phyloP scores from a whole-genome alignment of 371 early-diverging fungal genomes.

The Mucor lusitanicus region DNA sequence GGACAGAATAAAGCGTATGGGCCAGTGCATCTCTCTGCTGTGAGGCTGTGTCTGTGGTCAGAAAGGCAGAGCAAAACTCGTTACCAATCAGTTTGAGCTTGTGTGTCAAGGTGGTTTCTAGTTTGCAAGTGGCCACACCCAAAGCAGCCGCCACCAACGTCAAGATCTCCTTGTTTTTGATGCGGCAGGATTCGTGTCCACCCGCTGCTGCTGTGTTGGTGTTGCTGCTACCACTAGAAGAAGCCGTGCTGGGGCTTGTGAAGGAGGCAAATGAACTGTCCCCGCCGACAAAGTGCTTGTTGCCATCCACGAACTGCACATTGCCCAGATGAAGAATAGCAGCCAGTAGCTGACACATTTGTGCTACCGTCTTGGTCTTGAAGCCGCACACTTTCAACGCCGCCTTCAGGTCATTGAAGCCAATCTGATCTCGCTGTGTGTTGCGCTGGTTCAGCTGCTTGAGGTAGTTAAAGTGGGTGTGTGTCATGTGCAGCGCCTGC shows the following conservation, averaged over 20 bases:
- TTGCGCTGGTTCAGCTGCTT: slow-evolving; percentile 33
- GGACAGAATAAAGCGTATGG: slow-evolving; percentile 70
- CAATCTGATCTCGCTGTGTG: slow-evolving; percentile 33
- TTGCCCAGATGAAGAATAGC: slow-evolving; percentile 81
- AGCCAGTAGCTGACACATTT: slow-evolving; percentile 69
- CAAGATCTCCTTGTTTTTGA: slow-evolving; percentile 71
- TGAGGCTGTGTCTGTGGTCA: slow-evolving; percentile 68
- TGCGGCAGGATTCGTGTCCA: slow-evolving; percentile 44
- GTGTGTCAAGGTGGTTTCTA: slow-evolving; percentile 70
- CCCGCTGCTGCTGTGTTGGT: slow-evolving; percentile 26
- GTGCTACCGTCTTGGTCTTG: slow-evolving; percentile 66
- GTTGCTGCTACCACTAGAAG: not conserved
- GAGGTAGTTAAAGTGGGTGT: slow-evolving; percentile 59
- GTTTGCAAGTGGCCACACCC: slow-evolving; percentile 61
- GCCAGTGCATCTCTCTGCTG: slow-evolving; percentile 74
- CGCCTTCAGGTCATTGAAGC: slow-evolving; percentile 59
- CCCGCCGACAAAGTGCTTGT: slow-evolving; percentile 24
- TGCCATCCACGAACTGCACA: slow-evolving; percentile 63
- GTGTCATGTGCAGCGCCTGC: slow-evolving; percentile 57
- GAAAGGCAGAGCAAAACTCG: slow-evolving; percentile 82
- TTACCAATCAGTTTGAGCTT: slow-evolving; percentile 61
- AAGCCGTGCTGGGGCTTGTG: not conserved
- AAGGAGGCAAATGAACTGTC: not conserved
- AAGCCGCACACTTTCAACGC: slow-evolving; percentile 77
- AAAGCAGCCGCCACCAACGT: slow-evolving; percentile 78